phyloP scores from a whole-genome alignment of 257 asterid species.

The Parsonsia alboflavescens region DNA sequence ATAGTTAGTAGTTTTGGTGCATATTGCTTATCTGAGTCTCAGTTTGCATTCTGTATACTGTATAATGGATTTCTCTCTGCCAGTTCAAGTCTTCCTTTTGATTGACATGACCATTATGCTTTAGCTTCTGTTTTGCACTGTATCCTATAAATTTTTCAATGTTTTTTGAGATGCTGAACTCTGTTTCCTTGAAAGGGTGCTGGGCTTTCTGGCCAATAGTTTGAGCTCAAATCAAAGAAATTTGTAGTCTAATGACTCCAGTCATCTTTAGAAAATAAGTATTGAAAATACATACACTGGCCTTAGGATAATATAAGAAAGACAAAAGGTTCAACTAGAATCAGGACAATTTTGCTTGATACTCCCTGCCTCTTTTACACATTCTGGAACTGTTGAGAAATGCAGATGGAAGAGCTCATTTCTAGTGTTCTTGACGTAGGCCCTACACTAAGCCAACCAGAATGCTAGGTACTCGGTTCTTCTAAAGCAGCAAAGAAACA shows the following conservation, averaged over 20 bases:
- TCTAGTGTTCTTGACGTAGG: not conserved
- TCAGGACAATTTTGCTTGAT: not conserved
- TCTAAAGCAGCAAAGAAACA: slow-evolving; percentile 4
- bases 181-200: too few relatives aligned
- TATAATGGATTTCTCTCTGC: not conserved
- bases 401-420: not conserved
- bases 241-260: too few relatives aligned
- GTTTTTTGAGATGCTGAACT: not conserved
- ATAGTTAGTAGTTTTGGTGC: not conserved
- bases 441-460: not conserved
- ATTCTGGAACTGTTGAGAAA: not conserved
- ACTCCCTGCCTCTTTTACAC: too few relatives aligned
- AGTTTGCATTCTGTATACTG: too few relatives aligned
- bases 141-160: not conserved
- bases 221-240: too few relatives aligned
- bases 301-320: not conserved
- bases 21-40: not conserved
- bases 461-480: not conserved
- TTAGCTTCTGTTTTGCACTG: not conserved
- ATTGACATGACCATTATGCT: not conserved
- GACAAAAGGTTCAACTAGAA: not conserved
- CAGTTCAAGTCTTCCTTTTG: not conserved
- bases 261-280: too few relatives aligned
- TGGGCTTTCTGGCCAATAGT: too few relatives aligned
- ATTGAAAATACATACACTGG: too few relatives aligned